Evolutionary conservation across 1,284 basidiomycete species (phyloP), one percentile per base, ranked within the genome.

Genomic region (Papiliotrema nemorosa): DNA sequence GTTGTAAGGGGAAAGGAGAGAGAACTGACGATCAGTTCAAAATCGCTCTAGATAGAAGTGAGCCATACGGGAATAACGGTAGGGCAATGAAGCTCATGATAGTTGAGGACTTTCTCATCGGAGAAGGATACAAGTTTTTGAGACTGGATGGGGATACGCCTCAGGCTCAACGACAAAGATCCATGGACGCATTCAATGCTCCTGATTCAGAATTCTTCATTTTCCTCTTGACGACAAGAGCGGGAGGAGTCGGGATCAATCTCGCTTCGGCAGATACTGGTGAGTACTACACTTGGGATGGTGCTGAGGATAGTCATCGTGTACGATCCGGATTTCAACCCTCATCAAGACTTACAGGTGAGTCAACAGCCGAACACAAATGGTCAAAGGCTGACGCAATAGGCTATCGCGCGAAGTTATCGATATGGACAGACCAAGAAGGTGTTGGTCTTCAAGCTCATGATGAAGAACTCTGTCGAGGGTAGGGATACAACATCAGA

Each of bases 201-300:
- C 84, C 85, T 2, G 82, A 81, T 45, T 94, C 91, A 1, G 89
- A 94, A 44, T 77, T 87, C 52, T 93, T 93, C 72, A 85, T 97
- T 57, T 97, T 90, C 72, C 77, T 98, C 9, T 79, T 99, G 33
- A 89, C 90, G 4, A 98, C 96, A 25, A 84, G 96, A 40, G 96
- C 96, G 35, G 94, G 94, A 36, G 94, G 94, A 54, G 88, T 97
- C 47, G 92, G 93, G 27, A 96, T 97, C 75, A 97, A 96, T 67
- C 80, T 96, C 42, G 71, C 72, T 3, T 64, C 71, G 2, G 73
- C 73, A 1, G 73, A 75, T 59, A 73, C 80, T 7, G 78, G 79
- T 49, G 72, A 70, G 68, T n/a, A n/a, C n/a, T n/a, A n/a, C n/a
- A n/a, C n/a, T n/a, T 10, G 27, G 6, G 16, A 22, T 35, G 44